phyloP scores from a whole-genome alignment of 805 yeast genomes.

The Kazachstania bromeliacearum region DNA sequence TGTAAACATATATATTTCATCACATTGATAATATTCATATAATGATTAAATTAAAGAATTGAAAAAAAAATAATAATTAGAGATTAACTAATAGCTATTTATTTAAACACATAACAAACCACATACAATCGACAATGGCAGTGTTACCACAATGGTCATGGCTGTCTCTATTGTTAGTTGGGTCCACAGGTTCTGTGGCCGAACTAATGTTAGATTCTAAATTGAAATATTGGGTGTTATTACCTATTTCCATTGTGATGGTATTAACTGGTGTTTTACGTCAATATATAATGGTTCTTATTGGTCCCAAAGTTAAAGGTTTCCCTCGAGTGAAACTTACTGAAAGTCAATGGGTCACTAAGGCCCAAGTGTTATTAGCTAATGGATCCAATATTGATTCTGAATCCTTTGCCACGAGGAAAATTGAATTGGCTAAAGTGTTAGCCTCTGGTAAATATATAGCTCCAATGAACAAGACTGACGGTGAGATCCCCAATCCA shows the following conservation, averaged over 20 bases:
- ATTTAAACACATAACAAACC: neutral
- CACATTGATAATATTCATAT: too few species aligned
- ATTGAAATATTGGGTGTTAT: constrained; percentile 78
- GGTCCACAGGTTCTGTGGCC: constrained; percentile 35
- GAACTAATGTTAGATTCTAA: constrained; percentile 69
- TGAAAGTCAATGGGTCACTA: constrained; percentile 55
- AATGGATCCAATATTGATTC: constrained; percentile 45
- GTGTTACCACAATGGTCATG: constrained; percentile 6
- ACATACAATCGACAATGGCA: neutral
- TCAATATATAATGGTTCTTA: constrained; percentile 52
- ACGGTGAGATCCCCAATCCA: constrained; percentile 43
- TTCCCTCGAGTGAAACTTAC: constrained; percentile 42
- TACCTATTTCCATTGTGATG: constrained; percentile 88
- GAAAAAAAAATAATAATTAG: too few species aligned
- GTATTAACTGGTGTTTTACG: constrained; percentile 75
- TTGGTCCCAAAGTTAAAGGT: constrained; percentile 50
- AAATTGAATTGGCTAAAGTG: constrained; percentile 36
- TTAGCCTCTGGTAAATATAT: constrained; percentile 47
- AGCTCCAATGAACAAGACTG: constrained; percentile 36
- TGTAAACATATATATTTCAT: too few species aligned
- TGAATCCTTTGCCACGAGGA: constrained; percentile 46
- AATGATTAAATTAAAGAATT: too few species aligned
- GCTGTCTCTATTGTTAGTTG: too few species aligned
- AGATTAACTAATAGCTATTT: neutral
- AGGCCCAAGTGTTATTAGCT: constrained; percentile 47